Evolutionary conservation across 1,284 basidiomycete genomes (phyloP), one percentile per base, ranked within the genome.

Genomic region (Meripilus lineatus): DNA sequence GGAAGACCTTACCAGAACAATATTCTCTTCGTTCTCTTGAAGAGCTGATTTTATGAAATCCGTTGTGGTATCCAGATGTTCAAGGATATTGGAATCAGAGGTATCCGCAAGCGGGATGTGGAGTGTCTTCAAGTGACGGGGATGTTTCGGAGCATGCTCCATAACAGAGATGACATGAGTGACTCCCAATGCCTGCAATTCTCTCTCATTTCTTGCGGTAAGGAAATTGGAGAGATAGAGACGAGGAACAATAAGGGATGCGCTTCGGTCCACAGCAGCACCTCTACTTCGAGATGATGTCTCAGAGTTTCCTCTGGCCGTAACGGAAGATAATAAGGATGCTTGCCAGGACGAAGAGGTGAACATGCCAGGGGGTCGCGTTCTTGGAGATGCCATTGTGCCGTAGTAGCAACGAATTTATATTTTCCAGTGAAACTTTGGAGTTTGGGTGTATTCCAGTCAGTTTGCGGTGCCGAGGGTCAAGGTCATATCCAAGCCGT

Each of bases 171-270:
- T 47, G 44, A 71, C 54, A 51, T 71, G 69, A 15, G 69, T 70
- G 46, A 70, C 62, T 23, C 65, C 62, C 7, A 69, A 54, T 6
- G 60, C 61, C 8, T 51, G 48, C 18, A 87, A 66, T 40, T 71
- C 67, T 5, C 67, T 63, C 11, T 62, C 58, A 53, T 77, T 63
- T 18, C 62, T 59, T 7, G 81, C 84, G 13, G 76, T 77, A 56
- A 63, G 67, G 47, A 74, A 71, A 54, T 81, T 80, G 2, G 83
- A 78, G 38, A 89, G 74, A 55, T 79, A 89, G 20, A 89, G 62
- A 14, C 79, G 72, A 4, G 81, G 76, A 1, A 75, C 55, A 53
- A 89, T 81, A 40, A 67, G 63, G 36, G 71, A 71, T 4, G 74
- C 71, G 11, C 28, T 30, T 10, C n/a, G 28, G 28, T 10, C 28